Conservation (phyloP, 805 yeast genomes). For the Yarrowia bubula region DNA sequence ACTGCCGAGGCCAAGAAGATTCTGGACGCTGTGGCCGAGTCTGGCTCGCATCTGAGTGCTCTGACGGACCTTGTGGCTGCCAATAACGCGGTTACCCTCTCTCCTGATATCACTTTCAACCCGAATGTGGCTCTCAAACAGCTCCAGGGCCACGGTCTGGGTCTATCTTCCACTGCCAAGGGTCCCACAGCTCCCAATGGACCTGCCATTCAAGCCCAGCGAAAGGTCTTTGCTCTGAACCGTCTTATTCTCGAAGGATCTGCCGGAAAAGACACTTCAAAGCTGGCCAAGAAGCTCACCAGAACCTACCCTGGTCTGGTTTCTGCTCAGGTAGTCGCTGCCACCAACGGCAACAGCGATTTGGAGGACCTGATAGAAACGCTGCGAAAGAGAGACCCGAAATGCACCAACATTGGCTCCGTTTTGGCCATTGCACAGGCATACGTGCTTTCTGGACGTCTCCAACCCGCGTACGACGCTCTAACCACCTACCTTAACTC, state of each 20-base stretch:
- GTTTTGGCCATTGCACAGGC: conserved; percentile 38
- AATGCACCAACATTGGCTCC: conserved; percentile 31
- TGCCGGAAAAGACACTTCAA: conserved; percentile 37
- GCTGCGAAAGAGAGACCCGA: conserved; percentile 33
- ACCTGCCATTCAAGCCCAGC: conserved; percentile 27
- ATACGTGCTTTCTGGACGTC: conserved; percentile 32
- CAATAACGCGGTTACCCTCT: conserved; percentile 12
- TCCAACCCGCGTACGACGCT: conserved; percentile 34
- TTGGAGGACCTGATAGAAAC: conserved; percentile 10
- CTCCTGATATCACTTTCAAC: conserved; percentile 28
- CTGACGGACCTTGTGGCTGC: conserved; percentile 26
- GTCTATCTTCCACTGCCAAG: background rate
- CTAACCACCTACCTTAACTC: conserved; percentile 35
- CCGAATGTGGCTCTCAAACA: conserved; percentile 31
- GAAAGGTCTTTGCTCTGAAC: conserved; percentile 43
- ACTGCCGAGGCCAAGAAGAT: conserved; percentile 42
- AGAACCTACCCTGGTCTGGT: conserved; percentile 30
- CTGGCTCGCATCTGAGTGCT: conserved; percentile 15
- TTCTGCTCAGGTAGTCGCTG: conserved; percentile 27
- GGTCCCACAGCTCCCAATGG: conserved; percentile 20
- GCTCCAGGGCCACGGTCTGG: conserved; percentile 27
- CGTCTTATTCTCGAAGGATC: conserved; percentile 43
- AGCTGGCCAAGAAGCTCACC: conserved; percentile 31
- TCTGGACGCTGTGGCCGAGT: conserved; percentile 40
- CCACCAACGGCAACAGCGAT: conserved; percentile 22